Conservation (phyloP, 768 basidiomycete genomes). For the Amanita brunnescens region DNA sequence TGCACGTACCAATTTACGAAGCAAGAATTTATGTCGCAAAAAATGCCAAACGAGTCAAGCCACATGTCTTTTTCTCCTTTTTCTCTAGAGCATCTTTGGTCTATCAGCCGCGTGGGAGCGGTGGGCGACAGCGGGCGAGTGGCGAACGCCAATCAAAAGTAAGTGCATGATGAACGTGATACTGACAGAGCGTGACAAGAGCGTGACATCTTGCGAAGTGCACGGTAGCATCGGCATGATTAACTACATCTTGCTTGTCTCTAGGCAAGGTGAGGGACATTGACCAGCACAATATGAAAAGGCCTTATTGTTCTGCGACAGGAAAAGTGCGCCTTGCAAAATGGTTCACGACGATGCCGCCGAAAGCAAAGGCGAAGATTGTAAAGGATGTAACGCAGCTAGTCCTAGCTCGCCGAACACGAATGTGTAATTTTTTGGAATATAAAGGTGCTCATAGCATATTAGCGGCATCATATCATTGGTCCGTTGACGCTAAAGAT, state of each 20-base stretch:
- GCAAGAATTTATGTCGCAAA: not conserved
- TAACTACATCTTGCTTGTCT: slow-evolving; percentile 97
- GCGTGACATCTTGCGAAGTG: not conserved
- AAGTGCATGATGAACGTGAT: not conserved
- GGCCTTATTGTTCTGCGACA: slow-evolving; percentile 21
- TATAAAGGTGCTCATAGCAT: slow-evolving; percentile 69
- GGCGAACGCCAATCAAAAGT: not conserved
- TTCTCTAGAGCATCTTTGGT: too few relatives aligned
- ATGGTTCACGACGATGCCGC: slow-evolving; percentile 94
- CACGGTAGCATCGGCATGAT: slow-evolving; percentile 44
- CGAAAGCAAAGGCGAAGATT: slow-evolving; percentile 91
- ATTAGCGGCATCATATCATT: not conserved
- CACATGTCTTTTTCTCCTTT: too few relatives aligned
- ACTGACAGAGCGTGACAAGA: not conserved
- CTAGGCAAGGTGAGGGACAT: slow-evolving; percentile 73
- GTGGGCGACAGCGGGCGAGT: too few relatives aligned
- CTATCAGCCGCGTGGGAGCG: not conserved
- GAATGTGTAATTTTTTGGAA: slow-evolving; percentile 98
- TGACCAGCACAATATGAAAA: slow-evolving; percentile 1
- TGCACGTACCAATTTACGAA: not conserved
- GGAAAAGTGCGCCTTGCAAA: slow-evolving; percentile 97
- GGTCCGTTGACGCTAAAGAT: slow-evolving; percentile 28
- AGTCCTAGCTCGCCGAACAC: slow-evolving; percentile 87
- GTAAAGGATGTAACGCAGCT: slow-evolving; percentile 99
- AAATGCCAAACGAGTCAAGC: too few relatives aligned